A percentile compares a stretch with the other conserved stretches of the same genome.
phyloP scores from a whole-genome alignment of 1,139 yeast species.

The Suhomyces coccinellae region DNA sequence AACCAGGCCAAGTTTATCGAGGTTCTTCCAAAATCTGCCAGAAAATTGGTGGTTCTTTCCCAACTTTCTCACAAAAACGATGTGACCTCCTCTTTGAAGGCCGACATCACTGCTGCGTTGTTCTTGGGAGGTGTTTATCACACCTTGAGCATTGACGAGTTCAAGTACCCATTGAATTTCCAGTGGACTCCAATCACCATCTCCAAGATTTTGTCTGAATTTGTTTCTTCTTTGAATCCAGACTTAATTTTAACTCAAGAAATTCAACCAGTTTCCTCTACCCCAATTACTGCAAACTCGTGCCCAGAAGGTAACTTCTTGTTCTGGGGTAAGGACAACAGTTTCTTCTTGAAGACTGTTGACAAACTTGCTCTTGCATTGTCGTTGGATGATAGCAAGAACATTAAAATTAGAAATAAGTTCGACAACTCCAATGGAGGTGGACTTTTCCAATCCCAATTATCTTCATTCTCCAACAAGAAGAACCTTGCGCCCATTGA shows the following conservation, averaged over 20 bases:
- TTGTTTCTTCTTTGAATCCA: constrained; percentile 37
- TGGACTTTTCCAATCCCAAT: constrained; percentile 79
- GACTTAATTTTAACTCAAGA: constrained; percentile 18
- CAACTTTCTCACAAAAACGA: constrained; percentile 39
- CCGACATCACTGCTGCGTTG: constrained; percentile 74
- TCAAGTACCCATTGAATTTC: constrained; percentile 50
- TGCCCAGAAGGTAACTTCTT: constrained; percentile 53
- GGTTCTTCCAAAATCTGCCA: constrained; percentile 58
- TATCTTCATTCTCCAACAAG: constrained; percentile 41
- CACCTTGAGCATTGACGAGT: constrained; percentile 47
- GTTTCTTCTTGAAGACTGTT: constrained; percentile 55
- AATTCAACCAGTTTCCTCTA: constrained; percentile 1
- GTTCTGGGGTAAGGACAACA: constrained; percentile 71
- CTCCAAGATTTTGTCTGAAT: constrained; percentile 48
- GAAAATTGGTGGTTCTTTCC: constrained; percentile 65
- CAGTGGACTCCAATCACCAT: constrained; percentile 60
- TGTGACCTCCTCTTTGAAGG: constrained; percentile 50
- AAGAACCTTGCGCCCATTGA: constrained; percentile 39
- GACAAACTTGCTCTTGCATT: constrained; percentile 70
- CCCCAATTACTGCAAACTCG: constrained; percentile 36
- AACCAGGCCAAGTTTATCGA: constrained; percentile 58
- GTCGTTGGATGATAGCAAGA: constrained; percentile 60
- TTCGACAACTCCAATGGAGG: constrained; percentile 80
- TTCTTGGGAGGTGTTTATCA: constrained; percentile 52
- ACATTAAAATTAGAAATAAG: constrained; percentile 58